phyloP scores from a whole-genome alignment of 495 filamentous ascomycete genomes.

The Rhypophila decipiens region DNA sequence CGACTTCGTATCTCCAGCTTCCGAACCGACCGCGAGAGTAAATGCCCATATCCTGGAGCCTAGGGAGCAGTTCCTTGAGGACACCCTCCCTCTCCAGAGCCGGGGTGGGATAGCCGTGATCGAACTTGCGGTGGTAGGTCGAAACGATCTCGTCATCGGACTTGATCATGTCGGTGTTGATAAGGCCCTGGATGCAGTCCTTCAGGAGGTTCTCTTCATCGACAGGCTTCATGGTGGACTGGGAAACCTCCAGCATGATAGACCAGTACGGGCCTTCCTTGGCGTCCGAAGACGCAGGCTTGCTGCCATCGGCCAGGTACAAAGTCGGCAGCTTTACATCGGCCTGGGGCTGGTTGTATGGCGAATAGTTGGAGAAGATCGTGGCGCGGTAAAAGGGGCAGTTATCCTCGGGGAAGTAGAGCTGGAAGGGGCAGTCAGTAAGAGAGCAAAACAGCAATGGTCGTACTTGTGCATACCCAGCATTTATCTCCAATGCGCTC shows the following conservation, averaged over 20 bases:
- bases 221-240: constrained; percentile 92
- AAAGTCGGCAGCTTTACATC: constrained; percentile 81
- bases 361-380: constrained; percentile 99
- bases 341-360: constrained; percentile 86
- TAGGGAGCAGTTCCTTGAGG: constrained; percentile 85
- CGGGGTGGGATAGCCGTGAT: constrained; percentile 98
- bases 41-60: constrained; percentile 85
- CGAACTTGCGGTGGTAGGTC: constrained; percentile 97
- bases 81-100: constrained; percentile 92
- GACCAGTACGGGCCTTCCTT: constrained; percentile 97
- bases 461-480: constrained; percentile 57
- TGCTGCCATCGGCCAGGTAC: constrained; percentile 77
- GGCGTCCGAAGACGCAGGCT: constrained; percentile 58
- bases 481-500: constrained; percentile 98
- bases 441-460: not conserved
- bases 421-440: constrained; percentile 40
- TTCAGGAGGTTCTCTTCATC: constrained; percentile 72
- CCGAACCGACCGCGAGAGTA: constrained; percentile 95
- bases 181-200: constrained; percentile 90
- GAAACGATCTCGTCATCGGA: constrained; percentile 91
- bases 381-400: constrained; percentile 99
- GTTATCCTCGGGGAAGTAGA: constrained; percentile 99
- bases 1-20: constrained; percentile 91
- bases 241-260: constrained; percentile 98
- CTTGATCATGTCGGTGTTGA: constrained; percentile 95